Percentiles rank a stretch among this genome's conserved stretches.
phyloP scores from a whole-genome alignment of 1,139 yeast species.

The Insectozyma bohioensis region DNA sequence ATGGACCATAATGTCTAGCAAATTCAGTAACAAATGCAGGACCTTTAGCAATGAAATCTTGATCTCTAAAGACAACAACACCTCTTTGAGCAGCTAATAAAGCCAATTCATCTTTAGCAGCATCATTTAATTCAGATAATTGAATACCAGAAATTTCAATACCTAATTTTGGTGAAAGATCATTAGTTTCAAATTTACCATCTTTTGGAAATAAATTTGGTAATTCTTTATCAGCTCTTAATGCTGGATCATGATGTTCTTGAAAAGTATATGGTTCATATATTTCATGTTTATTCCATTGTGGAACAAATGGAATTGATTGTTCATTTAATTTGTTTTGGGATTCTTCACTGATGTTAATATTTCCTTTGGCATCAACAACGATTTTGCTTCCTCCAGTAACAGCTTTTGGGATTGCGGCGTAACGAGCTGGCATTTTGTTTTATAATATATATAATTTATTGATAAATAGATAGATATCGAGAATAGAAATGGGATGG shows the following conservation, averaged over 20 bases:
- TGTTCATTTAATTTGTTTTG: conserved; percentile 17
- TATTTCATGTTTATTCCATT: conserved; percentile 48
- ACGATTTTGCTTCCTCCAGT: conserved; percentile 15
- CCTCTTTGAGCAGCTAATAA: conserved; percentile 65
- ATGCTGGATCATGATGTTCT: conserved; percentile 54
- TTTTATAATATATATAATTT: background rate
- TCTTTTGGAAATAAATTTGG: conserved; percentile 47
- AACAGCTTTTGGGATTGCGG: conserved; percentile 11
- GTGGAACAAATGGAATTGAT: conserved; percentile 46
- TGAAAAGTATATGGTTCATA: conserved; percentile 47
- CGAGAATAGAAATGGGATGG: background rate
- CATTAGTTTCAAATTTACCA: conserved; percentile 29
- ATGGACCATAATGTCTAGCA: conserved; percentile 64
- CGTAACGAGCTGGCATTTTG: conserved; percentile 16
- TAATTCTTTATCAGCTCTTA: conserved; percentile 55
- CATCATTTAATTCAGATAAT: conserved; percentile 49
- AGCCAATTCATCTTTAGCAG: conserved; percentile 65
- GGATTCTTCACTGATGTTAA: conserved; percentile 21
- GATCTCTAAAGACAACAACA: conserved; percentile 65
- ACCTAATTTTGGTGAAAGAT: conserved; percentile 65
- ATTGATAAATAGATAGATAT: background rate
- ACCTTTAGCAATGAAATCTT: conserved; percentile 59
- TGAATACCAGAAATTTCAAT: conserved; percentile 62
- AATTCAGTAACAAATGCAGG: conserved; percentile 53
- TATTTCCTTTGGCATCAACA: conserved; percentile 18